These are phyloP conservation scores for Posidonia oceanica DNA, from an alignment of 116 monocot species.

Conservation along the genomic window DNA sequence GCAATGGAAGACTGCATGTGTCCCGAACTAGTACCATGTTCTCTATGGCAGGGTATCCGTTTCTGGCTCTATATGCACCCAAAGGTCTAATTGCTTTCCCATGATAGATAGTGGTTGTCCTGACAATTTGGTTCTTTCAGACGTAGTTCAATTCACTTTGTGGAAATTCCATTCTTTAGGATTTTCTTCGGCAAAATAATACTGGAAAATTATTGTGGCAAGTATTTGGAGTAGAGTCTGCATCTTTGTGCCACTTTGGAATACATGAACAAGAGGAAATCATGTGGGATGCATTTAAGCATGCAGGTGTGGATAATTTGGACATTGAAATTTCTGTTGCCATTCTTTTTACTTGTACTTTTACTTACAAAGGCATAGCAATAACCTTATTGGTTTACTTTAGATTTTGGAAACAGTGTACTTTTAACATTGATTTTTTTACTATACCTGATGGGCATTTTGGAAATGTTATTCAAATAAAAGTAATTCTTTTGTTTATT, in stretches of 20 bases:
- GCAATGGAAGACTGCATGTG: constrained; percentile 99
- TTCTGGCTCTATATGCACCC: too few species aligned
- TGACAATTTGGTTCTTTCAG: background rate
- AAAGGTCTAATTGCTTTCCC: constrained; percentile 38
- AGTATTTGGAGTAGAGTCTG: constrained; percentile 56
- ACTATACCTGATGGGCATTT: too few species aligned
- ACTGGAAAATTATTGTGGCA: too few species aligned
- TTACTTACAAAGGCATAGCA: too few species aligned
- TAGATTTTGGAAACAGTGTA: too few species aligned
- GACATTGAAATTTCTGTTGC: too few species aligned
- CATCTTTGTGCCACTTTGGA: constrained; percentile 62
- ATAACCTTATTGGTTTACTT: too few species aligned
- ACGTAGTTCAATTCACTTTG: background rate
- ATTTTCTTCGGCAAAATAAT: constrained; percentile 89
- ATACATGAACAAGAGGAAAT: constrained; percentile 84
- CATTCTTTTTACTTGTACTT: too few species aligned
- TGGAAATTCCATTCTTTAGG: constrained; percentile 24
- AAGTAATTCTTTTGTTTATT: too few species aligned
- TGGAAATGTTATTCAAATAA: background rate
- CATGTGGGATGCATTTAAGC: constrained; percentile 81
- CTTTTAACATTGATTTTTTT: too few species aligned
- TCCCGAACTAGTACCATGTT: constrained; percentile 37
- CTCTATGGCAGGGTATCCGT: too few species aligned
- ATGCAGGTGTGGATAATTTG: constrained; percentile 34
- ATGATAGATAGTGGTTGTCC: background rate